These are phyloP conservation scores for Penicillium sp. DNA, from an alignment of 2,329 filamentous ascomycete species.

Conservation along the genomic window DNA sequence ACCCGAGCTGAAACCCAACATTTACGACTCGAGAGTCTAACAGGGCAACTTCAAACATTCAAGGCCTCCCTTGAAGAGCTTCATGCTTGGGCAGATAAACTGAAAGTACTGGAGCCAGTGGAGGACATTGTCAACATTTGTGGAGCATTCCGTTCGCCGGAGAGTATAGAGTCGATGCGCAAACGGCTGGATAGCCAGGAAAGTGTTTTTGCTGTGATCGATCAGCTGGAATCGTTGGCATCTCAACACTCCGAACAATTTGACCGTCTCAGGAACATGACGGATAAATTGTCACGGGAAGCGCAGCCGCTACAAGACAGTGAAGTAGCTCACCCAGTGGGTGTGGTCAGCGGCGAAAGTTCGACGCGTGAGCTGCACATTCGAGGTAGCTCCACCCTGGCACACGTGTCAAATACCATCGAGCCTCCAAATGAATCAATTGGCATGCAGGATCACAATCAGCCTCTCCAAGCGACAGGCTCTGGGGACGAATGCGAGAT, in stretches of 20 bases:
- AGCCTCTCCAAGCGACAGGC: too few relatives aligned
- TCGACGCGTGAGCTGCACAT: not conserved
- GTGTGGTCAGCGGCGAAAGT: not conserved
- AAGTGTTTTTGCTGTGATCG: not conserved
- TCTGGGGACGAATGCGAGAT: not conserved
- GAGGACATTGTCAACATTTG: not conserved
- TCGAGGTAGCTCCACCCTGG: not conserved
- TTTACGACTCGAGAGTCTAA: not conserved
- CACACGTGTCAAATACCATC: too few relatives aligned
- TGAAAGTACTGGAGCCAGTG: not conserved
- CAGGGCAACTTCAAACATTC: not conserved
- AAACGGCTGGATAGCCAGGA: not conserved
- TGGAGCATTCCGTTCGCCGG: not conserved
- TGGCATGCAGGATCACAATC: too few relatives aligned
- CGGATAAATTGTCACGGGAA: too few relatives aligned
- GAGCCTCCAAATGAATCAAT: too few relatives aligned
- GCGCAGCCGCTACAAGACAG: too few relatives aligned
- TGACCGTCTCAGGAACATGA: too few relatives aligned
- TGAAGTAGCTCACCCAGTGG: not conserved
- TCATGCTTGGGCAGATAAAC: not conserved
- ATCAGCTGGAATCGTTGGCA: not conserved
- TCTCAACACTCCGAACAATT: too few relatives aligned
- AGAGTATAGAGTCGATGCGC: not conserved
- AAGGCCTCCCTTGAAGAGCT: not conserved
- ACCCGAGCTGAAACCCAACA: not conserved